Evolutionary conservation across 345 rosid species (phyloP).

Genomic region (Gossypium ekmanianum): DNA sequence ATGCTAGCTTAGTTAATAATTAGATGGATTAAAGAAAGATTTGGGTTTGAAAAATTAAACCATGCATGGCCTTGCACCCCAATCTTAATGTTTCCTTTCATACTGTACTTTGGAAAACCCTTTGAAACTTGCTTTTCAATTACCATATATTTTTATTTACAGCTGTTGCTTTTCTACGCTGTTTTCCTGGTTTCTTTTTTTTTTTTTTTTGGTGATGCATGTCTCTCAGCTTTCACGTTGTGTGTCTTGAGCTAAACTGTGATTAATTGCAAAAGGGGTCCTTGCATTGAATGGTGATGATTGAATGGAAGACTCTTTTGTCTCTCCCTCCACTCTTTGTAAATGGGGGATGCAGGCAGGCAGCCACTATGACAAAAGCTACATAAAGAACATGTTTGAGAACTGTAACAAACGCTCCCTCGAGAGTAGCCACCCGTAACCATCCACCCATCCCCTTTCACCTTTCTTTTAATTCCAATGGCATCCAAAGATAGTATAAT

Average conservation of each 20-base stretch:
- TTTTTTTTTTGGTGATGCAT: not conserved
- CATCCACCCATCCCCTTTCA: constrained; percentile 22
- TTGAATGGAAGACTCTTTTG: constrained; percentile 39
- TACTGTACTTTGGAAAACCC: no score
- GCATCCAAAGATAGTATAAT: constrained; percentile 42
- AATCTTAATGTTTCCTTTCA: no score
- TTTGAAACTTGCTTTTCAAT: no score
- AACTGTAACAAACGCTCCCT: constrained; percentile 42
- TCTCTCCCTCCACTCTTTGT: constrained; percentile 28
- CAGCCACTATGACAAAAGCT: constrained; percentile 32
- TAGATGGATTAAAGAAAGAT: constrained; percentile 3
- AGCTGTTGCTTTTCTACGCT: not conserved
- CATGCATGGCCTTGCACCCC: not conserved
- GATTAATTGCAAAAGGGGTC: not conserved
- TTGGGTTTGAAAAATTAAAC: not conserved
- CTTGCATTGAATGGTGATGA: constrained; percentile 24
- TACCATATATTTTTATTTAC: no score
- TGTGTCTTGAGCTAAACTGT: not conserved
- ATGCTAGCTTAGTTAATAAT: no score
- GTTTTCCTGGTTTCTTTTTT: not conserved
- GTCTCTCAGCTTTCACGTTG: not conserved
- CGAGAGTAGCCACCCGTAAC: constrained; percentile 30
- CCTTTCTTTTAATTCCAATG: constrained; percentile 33
- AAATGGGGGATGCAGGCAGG: constrained; percentile 32
- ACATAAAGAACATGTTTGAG: constrained; percentile 32